These are phyloP conservation scores for Penicillium frequentans DNA, from an alignment of 2,329 filamentous ascomycete genomes.

Conservation along the genomic window DNA sequence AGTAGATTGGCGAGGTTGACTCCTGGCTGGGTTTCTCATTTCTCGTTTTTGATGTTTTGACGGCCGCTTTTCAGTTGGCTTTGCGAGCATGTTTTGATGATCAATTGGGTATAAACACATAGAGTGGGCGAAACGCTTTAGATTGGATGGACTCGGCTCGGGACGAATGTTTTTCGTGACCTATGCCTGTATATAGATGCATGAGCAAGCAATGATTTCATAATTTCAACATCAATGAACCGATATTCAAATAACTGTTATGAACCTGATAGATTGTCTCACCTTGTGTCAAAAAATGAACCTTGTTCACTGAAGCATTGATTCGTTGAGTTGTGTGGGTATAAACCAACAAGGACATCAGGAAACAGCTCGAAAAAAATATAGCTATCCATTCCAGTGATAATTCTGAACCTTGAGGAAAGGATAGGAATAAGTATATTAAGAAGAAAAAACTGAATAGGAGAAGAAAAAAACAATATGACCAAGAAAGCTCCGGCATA, in stretches of 20 bases:
- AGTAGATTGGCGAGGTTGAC: not conserved
- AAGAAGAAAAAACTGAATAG: not conserved
- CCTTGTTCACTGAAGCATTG: not conserved
- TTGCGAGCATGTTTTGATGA: not conserved
- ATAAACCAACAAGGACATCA: not conserved
- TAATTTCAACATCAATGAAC: not conserved
- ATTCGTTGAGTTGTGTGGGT: not conserved
- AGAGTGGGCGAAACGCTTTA: slow-evolving; percentile 5
- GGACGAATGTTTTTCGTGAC: not conserved
- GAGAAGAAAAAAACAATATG: not conserved
- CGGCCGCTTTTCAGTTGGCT: not conserved
- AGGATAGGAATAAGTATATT: not conserved
- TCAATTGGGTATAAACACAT: not conserved
- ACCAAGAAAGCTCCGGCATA: not conserved
- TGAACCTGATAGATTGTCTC: not conserved
- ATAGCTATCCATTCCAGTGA: not conserved
- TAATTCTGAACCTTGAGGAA: not conserved
- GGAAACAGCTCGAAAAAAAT: not conserved
- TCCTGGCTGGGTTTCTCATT: not conserved
- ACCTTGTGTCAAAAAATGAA: not conserved
- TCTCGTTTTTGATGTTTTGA: not conserved
- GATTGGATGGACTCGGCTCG: slow-evolving; percentile 4
- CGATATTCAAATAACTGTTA: not conserved
- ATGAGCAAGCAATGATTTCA: not conserved
- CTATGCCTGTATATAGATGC: slow-evolving; percentile 7